These are phyloP conservation scores for Davidsoniella eucalypti DNA, from an alignment of 2,329 filamentous ascomycete genomes.

Conservation along the genomic window DNA sequence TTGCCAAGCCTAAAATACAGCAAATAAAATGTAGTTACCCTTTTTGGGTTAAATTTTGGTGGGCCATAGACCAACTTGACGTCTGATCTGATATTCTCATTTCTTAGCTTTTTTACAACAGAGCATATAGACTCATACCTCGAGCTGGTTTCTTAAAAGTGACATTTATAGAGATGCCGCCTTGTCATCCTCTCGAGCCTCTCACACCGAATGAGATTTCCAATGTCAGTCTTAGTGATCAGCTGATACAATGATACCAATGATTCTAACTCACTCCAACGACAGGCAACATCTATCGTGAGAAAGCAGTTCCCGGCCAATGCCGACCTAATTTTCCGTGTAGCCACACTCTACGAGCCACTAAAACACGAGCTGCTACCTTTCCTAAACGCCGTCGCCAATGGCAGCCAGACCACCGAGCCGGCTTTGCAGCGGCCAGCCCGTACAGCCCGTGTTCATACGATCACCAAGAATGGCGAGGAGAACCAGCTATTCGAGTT, in stretches of 20 bases:
- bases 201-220: slow-evolving; percentile 17
- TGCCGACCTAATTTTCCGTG: slow-evolving; percentile 25
- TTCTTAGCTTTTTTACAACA: too few relatives aligned
- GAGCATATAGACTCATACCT: too few relatives aligned
- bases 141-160: too few relatives aligned
- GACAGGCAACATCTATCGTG: slow-evolving; percentile 6
- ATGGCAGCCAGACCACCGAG: neutral
- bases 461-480: slow-evolving; percentile 15
- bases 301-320: slow-evolving; percentile 9
- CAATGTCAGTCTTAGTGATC: slow-evolving; percentile 5
- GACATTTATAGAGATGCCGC: too few relatives aligned
- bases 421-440: slow-evolving; percentile 18
- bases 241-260: too few relatives aligned
- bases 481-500: slow-evolving; percentile 20
- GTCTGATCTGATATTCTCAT: too few relatives aligned
- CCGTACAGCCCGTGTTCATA: slow-evolving; percentile 26
- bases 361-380: slow-evolving; percentile 29
- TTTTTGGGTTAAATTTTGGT: too few relatives aligned
- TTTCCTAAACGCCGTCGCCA: slow-evolving; percentile 26
- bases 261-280: neutral
- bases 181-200: slow-evolving; percentile 17
- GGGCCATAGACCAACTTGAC: too few relatives aligned
- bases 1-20: too few relatives aligned
- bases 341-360: slow-evolving; percentile 34
- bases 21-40: too few relatives aligned